phyloP scores from a whole-genome alignment of 2,329 filamentous ascomycete species.

The Xylaria sp. region DNA sequence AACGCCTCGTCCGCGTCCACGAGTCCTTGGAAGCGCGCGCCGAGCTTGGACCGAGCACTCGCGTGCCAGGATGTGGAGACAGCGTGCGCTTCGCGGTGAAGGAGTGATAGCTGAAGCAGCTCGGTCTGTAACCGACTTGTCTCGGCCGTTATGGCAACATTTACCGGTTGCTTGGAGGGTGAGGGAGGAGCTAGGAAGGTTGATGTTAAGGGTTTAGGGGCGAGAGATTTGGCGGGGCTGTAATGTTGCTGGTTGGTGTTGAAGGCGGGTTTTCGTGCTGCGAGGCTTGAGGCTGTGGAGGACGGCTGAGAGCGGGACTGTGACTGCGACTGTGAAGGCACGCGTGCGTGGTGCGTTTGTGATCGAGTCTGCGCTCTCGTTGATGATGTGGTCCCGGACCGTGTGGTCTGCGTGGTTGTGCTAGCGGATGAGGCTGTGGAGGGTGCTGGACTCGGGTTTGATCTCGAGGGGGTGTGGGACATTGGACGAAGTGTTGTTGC shows the following conservation, averaged over 20 bases:
- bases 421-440: slow-evolving; percentile 37
- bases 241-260: slow-evolving; percentile 74
- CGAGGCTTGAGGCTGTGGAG: slow-evolving; percentile 36
- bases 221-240: slow-evolving; percentile 69
- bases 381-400: slow-evolving; percentile 35
- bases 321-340: slow-evolving; percentile 33
- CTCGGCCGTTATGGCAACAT: slow-evolving; percentile 68
- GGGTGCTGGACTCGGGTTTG: slow-evolving; percentile 45
- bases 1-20: slow-evolving; percentile 52
- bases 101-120: slow-evolving; percentile 71
- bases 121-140: slow-evolving; percentile 70
- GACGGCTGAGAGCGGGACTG: slow-evolving; percentile 5
- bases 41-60: slow-evolving; percentile 64
- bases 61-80: slow-evolving; percentile 64
- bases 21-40: slow-evolving; percentile 57
- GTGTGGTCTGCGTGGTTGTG: slow-evolving; percentile 36
- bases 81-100: slow-evolving; percentile 65
- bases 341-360: slow-evolving; percentile 39
- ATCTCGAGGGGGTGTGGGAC: slow-evolving; percentile 37
- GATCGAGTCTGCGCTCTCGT: slow-evolving; percentile 42
- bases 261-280: slow-evolving; percentile 64
- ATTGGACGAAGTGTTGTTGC: slow-evolving; percentile 55
- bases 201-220: slow-evolving; percentile 71
- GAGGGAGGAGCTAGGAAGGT: slow-evolving; percentile 69
- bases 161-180: slow-evolving; percentile 70